Evolutionary conservation across 169 alveolate species (phyloP).

Genomic region (Eimeria praecox): DNA sequence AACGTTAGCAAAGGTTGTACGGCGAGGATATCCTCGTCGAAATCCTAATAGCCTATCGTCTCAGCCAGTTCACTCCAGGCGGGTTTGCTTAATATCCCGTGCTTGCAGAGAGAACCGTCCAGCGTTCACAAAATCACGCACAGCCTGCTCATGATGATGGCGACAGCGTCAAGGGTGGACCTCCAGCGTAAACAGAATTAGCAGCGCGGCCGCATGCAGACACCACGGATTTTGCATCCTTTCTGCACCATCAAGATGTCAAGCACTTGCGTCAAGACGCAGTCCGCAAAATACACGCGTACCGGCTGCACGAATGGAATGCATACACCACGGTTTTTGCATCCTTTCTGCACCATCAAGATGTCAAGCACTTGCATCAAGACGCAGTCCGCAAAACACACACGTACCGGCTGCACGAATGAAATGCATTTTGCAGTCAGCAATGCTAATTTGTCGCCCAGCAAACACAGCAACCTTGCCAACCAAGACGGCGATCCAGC

Average conservation of each 20-base stretch:
- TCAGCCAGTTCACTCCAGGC: not conserved
- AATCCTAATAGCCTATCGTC: not conserved
- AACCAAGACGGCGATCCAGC: too few species aligned
- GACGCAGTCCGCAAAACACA: not conserved
- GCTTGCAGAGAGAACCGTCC: not conserved
- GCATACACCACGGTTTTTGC: too few species aligned
- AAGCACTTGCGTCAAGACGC: not conserved
- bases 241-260: not conserved
- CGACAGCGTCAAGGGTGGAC: not conserved
- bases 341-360: too few species aligned
- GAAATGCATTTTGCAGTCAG: too few species aligned
- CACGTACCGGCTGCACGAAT: not conserved
- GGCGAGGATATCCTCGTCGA: not conserved
- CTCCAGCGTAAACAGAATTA: not conserved
- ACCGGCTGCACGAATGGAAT: too few species aligned
- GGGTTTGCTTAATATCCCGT: not conserved
- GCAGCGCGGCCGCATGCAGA: not conserved
- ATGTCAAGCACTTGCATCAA: too few species aligned
- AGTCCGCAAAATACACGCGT: too few species aligned
- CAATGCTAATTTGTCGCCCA: too few species aligned
- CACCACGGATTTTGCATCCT: not conserved
- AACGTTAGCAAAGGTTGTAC: too few species aligned
- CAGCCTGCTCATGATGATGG: not conserved
- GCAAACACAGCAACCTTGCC: too few species aligned
- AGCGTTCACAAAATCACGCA: not conserved